These are phyloP conservation scores for Aristolochia contorta DNA, from an alignment of 164 flowering plant genomes.

Conservation along the genomic window DNA sequence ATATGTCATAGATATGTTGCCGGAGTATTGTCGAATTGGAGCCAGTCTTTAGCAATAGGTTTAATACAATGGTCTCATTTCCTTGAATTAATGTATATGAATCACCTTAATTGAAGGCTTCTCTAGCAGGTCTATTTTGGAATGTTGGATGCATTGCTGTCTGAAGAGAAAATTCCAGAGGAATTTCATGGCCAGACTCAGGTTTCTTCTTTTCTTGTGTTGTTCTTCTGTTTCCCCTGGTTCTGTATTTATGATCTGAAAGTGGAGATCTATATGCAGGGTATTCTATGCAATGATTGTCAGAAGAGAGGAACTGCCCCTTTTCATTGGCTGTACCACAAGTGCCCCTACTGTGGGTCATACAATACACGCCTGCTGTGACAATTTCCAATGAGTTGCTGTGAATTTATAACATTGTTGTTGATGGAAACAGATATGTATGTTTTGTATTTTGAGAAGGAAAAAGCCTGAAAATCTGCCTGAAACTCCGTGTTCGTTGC, in stretches of 20 bases:
- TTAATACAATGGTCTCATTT: neutral
- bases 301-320: constrained; percentile 65
- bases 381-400: constrained; percentile 2
- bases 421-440: neutral
- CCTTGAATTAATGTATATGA: neutral
- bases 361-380: constrained; percentile 71
- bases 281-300: constrained; percentile 79
- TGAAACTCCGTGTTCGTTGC: no score
- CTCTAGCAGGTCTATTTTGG: constrained; percentile 60
- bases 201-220: constrained; percentile 26
- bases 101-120: neutral
- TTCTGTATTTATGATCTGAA: neutral
- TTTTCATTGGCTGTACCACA: constrained; percentile 77
- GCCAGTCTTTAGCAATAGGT: no score
- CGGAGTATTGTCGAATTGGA: no score
- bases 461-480: neutral
- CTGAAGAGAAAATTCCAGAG: constrained; percentile 64
- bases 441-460: neutral
- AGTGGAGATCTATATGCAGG: constrained; percentile 26
- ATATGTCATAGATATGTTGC: no score
- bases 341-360: constrained; percentile 73
- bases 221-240: neutral
- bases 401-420: no score
- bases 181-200: constrained; percentile 61
- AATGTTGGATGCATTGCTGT: constrained; percentile 72